Percentiles rank a stretch among this genome's conserved stretches.
phyloP scores from a whole-genome alignment of 805 yeast genomes.

The Saturnispora hagleri region DNA sequence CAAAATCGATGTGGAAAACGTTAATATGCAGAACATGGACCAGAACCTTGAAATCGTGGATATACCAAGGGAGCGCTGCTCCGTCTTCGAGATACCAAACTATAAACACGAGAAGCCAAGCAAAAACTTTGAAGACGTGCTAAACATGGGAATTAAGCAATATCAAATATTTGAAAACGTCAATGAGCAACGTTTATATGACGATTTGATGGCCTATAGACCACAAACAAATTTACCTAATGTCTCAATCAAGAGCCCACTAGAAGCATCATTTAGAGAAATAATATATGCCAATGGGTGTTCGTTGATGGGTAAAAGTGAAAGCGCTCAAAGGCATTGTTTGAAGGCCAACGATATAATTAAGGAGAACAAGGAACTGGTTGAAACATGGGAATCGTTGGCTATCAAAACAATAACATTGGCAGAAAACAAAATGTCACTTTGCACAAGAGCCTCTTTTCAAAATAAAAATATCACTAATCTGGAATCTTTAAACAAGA shows the following conservation, averaged over 20 bases:
- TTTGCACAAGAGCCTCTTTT: slow-evolving; percentile 12
- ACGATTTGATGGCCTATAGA: slow-evolving; percentile 22
- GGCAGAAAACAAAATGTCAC: slow-evolving; percentile 27
- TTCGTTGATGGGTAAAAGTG: slow-evolving; percentile 26
- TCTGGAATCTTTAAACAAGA: slow-evolving; percentile 4
- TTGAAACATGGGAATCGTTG: slow-evolving; percentile 31
- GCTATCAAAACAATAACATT: slow-evolving; percentile 33
- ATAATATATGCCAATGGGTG: slow-evolving; percentile 34
- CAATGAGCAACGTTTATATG: slow-evolving; percentile 3
- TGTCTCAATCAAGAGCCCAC: slow-evolving; percentile 12
- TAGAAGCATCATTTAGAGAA: slow-evolving; percentile 21
- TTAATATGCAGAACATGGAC: neutral
- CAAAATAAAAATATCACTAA: neutral
- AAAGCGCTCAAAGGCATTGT: slow-evolving; percentile 20
- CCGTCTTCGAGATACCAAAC: slow-evolving; percentile 18
- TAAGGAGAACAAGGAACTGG: slow-evolving; percentile 4
- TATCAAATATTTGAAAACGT: neutral
- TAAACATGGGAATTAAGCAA: neutral
- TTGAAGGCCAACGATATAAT: slow-evolving; percentile 20
- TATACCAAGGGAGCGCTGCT: slow-evolving; percentile 23
- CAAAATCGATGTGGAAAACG: slow-evolving; percentile 5
- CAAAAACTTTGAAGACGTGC: neutral
- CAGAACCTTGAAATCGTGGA: slow-evolving; percentile 41
- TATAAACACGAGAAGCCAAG: slow-evolving; percentile 15
- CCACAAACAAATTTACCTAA: slow-evolving; percentile 22